Percentiles rank a stretch among this genome's conserved stretches.
These are phyloP conservation scores for Ophiosphaerella narmari DNA, from an alignment of 2,329 filamentous ascomycete genomes.

Conservation along the genomic window DNA sequence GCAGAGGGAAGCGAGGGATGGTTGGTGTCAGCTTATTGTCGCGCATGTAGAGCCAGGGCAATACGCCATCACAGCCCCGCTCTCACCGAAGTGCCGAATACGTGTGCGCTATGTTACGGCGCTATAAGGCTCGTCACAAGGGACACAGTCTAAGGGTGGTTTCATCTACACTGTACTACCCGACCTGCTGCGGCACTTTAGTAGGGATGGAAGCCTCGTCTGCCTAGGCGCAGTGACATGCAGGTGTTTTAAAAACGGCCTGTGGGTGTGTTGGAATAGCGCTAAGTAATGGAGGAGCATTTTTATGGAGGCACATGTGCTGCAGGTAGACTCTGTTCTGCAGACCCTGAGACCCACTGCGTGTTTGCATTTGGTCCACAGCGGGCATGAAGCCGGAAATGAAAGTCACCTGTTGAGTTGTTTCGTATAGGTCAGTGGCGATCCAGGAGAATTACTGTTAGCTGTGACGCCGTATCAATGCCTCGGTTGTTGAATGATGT, in stretches of 20 bases:
- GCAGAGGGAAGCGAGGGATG: neutral
- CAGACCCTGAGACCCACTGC: constrained; percentile 1
- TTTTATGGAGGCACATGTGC: constrained; percentile 9
- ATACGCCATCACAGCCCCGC: neutral
- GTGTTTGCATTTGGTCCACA: neutral
- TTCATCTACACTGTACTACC: neutral
- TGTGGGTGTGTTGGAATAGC: neutral
- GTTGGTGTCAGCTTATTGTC: neutral
- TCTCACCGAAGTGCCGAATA: constrained; percentile 2
- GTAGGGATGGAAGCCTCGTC: neutral
- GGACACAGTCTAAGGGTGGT: too few relatives aligned
- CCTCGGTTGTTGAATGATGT: neutral
- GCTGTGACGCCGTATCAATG: too few relatives aligned
- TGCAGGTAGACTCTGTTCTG: neutral
- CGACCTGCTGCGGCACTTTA: neutral
- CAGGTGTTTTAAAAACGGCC: neutral
- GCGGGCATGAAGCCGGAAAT: constrained; percentile 1
- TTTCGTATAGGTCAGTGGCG: too few relatives aligned
- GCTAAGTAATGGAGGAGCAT: neutral
- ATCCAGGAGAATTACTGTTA: too few relatives aligned
- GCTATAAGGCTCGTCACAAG: neutral
- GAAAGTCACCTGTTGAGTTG: neutral
- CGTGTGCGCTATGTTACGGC: neutral
- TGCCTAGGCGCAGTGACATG: constrained; percentile 7
- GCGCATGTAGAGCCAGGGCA: neutral